Evolutionary conservation across 2,329 filamentous ascomycete species (phyloP), one percentile per base, ranked within the genome.

Genomic region (Colletotrichum lentis): DNA sequence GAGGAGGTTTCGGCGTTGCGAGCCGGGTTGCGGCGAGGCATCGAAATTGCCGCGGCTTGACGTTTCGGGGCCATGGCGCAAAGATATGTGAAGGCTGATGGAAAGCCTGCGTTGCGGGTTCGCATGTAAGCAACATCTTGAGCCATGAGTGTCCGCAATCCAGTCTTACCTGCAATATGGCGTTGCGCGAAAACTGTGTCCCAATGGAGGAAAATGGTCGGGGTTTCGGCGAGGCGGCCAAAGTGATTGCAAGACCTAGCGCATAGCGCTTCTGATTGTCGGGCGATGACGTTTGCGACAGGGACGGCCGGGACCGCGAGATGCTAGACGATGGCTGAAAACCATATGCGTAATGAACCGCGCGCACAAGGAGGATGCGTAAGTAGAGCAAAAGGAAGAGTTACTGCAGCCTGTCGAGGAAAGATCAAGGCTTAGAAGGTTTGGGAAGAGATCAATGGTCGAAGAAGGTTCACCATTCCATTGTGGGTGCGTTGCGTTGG

Each of bases 201-300:
- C 22, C 31, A 16, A 24, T 16, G 39, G 16, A 24, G 7, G 20
- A 3, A 27, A 50, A 43, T 7, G 14, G 22, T n/a, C 35, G 31
- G 37, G 46, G 3, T 35, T 35, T 35, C 31, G 31, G 11, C 8
- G 14, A 55, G 49, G 62, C 35, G 20, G 50, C 41, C 18, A 44
- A 12, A 2, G 50, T 12, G 22, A 44, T 27, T 11, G 20, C 37
- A 18, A 46, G 27, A 56, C 27, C 18, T 27, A 60, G 62, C 62
- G 62, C 62, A 69, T 69, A 5, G 56, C 49, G 35, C 27, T 53
- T 24, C 35, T 18, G 27, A 20, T 31, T 58, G 31, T 22, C 27
- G 37, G 49, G 37, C 39, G 50, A 66, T 69, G 66, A 69, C 62
- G 62, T 69, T 69, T 61, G 66, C 66, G 62, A 61, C 37, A 39